Base-by-base conservation (phyloP, 2,329 filamentous ascomycete genomes). In the Nectriaceae sp. region DNA sequence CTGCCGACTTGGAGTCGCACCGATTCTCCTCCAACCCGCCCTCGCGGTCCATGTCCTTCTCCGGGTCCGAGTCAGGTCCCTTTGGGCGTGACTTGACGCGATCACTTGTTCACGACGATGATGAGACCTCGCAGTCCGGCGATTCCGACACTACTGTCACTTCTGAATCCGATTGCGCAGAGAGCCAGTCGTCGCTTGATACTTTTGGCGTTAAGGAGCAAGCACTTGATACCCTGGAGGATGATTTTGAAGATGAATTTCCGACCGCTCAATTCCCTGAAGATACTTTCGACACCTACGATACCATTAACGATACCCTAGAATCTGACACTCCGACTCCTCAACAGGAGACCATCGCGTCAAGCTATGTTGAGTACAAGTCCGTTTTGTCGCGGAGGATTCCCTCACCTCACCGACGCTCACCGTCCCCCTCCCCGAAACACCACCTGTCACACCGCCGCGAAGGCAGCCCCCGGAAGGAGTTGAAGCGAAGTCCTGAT, bases 41-140 rank as follows among this genome's bases (percentile, higher is more conserved):
- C 4, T 71, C 75, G 8, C 74, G 77, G 45, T 75, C 74, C 13
- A 67, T 77, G 45, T 82, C 79, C 2, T 79, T 79, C 55, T 80
- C 77, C 1, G 76, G 75, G 42, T 76, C 73, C 0, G 78, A 79
- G 52, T 70, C 72, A 2, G 75, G 72, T 21, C 63, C 58, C 18
- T 69, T 75, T 46, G 53, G 61, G 21, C 50, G 69, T 19, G 65
- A 62, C 33, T 56, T 68, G 35, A 48, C 55, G 20, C 61, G 68
- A 57, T 47, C 56, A 40, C 53, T 62, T 16, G 49, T 62, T 40
- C 61, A 70, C 33, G 67, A 71, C 47, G 72, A 74, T 31, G 71
- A 74, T 47, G 74, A 75, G 46, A 67, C 67, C 31, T 78, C 75
- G 13, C 74, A 75, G 52, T 73, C 70, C 26, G 73, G 75, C 35